Evolutionary conservation across 495 filamentous ascomycete species (phyloP), one percentile per base, ranked within the genome.

Genomic region (Poronia punctata): DNA sequence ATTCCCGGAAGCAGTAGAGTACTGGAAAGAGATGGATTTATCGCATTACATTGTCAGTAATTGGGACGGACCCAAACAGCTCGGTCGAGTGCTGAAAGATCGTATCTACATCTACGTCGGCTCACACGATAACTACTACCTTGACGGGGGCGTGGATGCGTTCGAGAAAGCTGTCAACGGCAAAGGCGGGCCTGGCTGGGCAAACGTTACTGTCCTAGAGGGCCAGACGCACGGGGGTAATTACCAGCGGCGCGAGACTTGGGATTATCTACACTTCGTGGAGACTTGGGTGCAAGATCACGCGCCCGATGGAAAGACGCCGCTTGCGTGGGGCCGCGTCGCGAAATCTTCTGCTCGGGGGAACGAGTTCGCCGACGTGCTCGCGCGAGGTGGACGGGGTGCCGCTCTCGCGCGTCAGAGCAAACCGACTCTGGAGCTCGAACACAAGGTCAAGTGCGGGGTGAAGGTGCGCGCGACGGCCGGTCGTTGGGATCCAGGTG

Each of bases 401-500:
- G 34, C 42, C 6, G 42, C 42, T 7, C 9, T 45, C 26, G 28
- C 22, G 21, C 42, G 42, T 8, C 42, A 45, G 42, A 26, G 32
- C 7, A 26, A 27, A 15, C 42, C 42, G 1, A 23, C 19, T 2
- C 26, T 45, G 17, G 20, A 17, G 8, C 35, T 30, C 12, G 22
- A 19, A 27, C 10, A 23, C 12, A 32, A 33, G 0, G 27, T 10
- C 7, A 45, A 33, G 28, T 24, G 27, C 7, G 27, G 25, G 1
- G 12, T 23, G 4, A 5, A 12, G n/a, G 33, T 38, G 11, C 15
- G 21, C 12, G 42, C 42, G 11, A 27, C 20, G 2, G 20, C 35
- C 12, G 42, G 42, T 2, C 42, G 42, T 11, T 45, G 42, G 41
- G 42, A 45, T 16, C 42, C 42, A n/a, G 41, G 42, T 2, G 42